These are phyloP conservation scores for Fraxinus baroniana DNA, from an alignment of 305 asterid genomes.

Conservation along the genomic window DNA sequence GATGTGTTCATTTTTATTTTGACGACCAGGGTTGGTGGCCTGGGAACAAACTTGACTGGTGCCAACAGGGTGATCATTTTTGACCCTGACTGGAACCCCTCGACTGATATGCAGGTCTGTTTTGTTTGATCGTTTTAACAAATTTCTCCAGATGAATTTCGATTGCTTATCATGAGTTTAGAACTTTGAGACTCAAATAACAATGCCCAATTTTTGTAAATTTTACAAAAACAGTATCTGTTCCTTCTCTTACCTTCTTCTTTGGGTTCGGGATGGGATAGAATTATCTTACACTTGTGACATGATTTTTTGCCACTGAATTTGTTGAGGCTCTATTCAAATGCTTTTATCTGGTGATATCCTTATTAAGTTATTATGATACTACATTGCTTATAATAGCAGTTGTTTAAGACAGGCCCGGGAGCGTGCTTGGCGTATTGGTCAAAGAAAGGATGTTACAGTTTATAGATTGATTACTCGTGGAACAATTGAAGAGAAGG, in stretches of 20 bases:
- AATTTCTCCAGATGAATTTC: constrained; percentile 6
- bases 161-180: constrained; percentile 6
- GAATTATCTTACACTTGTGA: background rate
- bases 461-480: constrained; percentile 90
- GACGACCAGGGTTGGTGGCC: constrained; percentile 97
- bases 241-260: background rate
- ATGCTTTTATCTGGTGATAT: constrained; percentile 19
- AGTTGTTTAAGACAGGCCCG: constrained; percentile 67
- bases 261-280: constrained; percentile 5
- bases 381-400: constrained; percentile 17
- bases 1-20: constrained; percentile 78
- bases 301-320: constrained; percentile 9
- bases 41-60: constrained; percentile 94
- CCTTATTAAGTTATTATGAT: constrained; percentile 10
- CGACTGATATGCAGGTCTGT: constrained; percentile 93
- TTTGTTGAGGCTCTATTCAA: background rate
- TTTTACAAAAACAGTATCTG: background rate
- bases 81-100: constrained; percentile 99
- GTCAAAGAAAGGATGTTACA: constrained; percentile 86
- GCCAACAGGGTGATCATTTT: constrained; percentile 94
- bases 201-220: background rate
- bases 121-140: constrained; percentile 14
- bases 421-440: constrained; percentile 99
- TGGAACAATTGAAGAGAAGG: constrained; percentile 98
- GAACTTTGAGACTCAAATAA: background rate